Evolutionary conservation across 306 rosid genomes (phyloP).

Genomic region (Corylus americana): DNA sequence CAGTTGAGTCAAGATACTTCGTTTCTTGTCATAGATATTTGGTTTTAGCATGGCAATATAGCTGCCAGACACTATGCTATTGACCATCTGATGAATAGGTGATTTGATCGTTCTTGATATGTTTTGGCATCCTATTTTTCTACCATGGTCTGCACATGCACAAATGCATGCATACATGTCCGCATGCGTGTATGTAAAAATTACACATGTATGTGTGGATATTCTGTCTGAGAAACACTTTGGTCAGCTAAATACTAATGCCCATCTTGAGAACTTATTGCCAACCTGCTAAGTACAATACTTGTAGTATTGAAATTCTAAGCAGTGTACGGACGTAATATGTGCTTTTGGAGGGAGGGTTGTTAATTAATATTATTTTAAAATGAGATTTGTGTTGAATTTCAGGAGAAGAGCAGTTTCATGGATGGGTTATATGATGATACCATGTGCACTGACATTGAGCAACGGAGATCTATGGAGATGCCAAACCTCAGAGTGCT

Average conservation of each 20-base stretch:
- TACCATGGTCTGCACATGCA: background rate
- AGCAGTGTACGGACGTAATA: background rate
- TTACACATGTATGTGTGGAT: background rate
- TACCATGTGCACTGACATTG: slow-evolving; percentile 27
- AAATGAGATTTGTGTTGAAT: slow-evolving; percentile 14
- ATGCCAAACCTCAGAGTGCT: slow-evolving; percentile 56
- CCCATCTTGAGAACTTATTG: slow-evolving; percentile 20
- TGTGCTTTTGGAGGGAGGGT: background rate
- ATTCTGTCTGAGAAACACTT: background rate
- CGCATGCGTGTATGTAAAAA: background rate
- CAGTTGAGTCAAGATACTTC: background rate
- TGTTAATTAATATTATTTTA: background rate
- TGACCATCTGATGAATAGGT: background rate
- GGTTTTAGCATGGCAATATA: background rate
- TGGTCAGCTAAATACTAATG: slow-evolving; percentile 17
- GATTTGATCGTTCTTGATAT: background rate
- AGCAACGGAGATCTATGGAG: slow-evolving; percentile 31
- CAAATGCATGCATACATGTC: background rate
- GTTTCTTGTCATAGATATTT: background rate
- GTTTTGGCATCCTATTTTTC: slow-evolving; percentile 16
- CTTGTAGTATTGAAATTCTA: background rate
- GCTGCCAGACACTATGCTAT: background rate
- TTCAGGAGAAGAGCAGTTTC: slow-evolving; percentile 36
- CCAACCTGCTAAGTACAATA: slow-evolving; percentile 19
- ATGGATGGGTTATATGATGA: slow-evolving; percentile 39